These are phyloP conservation scores for Mucor ambiguus DNA, from an alignment of 371 early-diverging fungal species.

Conservation along the genomic window DNA sequence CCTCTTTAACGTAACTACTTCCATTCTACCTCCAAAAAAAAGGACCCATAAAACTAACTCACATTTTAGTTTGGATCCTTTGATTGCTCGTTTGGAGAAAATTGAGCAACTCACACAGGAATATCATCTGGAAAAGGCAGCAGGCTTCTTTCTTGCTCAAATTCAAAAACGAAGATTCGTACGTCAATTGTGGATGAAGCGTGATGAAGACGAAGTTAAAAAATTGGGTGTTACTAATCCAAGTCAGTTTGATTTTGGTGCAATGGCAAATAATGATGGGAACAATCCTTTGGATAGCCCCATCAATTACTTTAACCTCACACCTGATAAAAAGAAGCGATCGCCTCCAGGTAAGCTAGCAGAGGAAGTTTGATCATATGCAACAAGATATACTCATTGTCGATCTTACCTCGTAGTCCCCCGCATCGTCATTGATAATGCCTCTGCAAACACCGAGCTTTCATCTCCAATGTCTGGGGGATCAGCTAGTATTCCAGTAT, in stretches of 20 bases:
- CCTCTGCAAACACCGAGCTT: slow-evolving; percentile 4
- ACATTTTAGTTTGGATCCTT: slow-evolving; percentile 34
- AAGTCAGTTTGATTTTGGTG: slow-evolving; percentile 13
- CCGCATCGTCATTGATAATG: slow-evolving; percentile 43
- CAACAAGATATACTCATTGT: no score
- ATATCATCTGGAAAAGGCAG: slow-evolving; percentile 49
- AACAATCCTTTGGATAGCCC: slow-evolving; percentile 10
- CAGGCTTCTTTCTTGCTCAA: slow-evolving; percentile 46
- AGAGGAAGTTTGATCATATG: background rate
- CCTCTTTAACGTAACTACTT: slow-evolving; percentile 51
- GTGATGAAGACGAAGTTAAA: slow-evolving; percentile 44
- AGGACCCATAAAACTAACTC: background rate
- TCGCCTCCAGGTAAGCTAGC: slow-evolving; percentile 22
- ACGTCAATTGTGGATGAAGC: slow-evolving; percentile 45
- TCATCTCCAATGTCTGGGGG: slow-evolving; percentile 20
- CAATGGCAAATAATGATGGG: background rate
- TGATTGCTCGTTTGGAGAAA: slow-evolving; percentile 47
- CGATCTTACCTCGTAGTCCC: slow-evolving; percentile 20
- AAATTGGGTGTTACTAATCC: slow-evolving; percentile 29
- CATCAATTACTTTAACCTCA: slow-evolving; percentile 2
- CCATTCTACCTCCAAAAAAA: background rate
- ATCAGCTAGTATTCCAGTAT: slow-evolving; percentile 22
- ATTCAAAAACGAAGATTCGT: slow-evolving; percentile 44
- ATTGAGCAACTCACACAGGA: slow-evolving; percentile 42
- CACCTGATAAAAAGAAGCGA: slow-evolving; percentile 12